These are phyloP conservation scores for Nannizzia gypsea DNA, from an alignment of 2,329 filamentous ascomycete species.

Conservation along the genomic window DNA sequence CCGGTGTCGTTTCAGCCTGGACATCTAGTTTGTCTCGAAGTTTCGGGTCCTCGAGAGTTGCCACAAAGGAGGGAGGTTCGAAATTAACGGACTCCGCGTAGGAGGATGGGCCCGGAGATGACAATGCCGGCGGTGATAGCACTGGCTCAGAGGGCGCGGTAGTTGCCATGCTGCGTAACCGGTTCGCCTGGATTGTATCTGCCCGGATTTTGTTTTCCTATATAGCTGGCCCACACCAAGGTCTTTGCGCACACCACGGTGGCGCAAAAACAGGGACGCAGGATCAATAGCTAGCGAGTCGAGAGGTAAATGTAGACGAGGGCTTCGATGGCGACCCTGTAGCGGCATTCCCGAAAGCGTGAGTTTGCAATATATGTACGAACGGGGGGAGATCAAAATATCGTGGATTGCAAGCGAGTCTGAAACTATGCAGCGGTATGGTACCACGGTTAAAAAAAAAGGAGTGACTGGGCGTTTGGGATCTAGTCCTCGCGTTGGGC, in stretches of 20 bases:
- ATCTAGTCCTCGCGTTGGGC: neutral
- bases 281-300: neutral
- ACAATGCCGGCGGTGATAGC: neutral
- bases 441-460: neutral
- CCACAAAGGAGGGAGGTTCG: neutral
- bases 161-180: neutral
- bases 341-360: neutral
- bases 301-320: neutral
- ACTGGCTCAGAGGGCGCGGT: neutral
- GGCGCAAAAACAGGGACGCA: neutral
- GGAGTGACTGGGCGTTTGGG: neutral
- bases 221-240: neutral
- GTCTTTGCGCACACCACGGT: neutral
- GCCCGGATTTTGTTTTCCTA: neutral
- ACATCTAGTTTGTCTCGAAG: neutral
- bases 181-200: neutral
- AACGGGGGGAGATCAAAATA: too few relatives aligned
- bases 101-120: neutral
- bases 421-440: neutral
- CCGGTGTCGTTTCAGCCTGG: neutral
- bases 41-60: neutral
- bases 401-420: neutral
- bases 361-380: too few relatives aligned
- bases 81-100: neutral
- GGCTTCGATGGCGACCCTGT: neutral